Conservation (phyloP, 1,284 basidiomycete species). For the Cutaneotrichosporon arboriforme region DNA sequence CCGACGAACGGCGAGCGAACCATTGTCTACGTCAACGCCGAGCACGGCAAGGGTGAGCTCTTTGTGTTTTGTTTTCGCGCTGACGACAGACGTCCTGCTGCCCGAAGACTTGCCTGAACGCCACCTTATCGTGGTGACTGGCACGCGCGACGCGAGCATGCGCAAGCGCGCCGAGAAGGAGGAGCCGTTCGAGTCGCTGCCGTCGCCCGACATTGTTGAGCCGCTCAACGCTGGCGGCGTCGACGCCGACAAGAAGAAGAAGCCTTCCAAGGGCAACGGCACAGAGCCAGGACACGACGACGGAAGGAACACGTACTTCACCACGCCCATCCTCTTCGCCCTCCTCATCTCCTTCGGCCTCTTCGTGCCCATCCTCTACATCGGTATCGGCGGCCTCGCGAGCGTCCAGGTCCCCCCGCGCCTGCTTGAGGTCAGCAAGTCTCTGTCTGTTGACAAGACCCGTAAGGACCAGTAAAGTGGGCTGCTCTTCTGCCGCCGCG, state of each 20-base stretch:
- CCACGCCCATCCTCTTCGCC: conserved; percentile 67
- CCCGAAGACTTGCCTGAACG: conserved; percentile 19
- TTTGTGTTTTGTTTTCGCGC: neutral
- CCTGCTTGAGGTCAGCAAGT: conserved; percentile 45
- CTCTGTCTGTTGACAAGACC: conserved; percentile 54
- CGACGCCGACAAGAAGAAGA: conserved; percentile 6
- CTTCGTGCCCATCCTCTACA: conserved; percentile 62
- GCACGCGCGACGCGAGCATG: conserved; percentile 20
- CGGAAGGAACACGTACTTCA: conserved; percentile 65
- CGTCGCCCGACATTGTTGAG: conserved; percentile 83
- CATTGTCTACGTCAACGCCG: conserved; percentile 12
- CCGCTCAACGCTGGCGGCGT: conserved; percentile 7
- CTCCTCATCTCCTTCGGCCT: conserved; percentile 66
- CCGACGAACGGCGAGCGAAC: neutral
- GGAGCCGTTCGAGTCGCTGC: conserved; percentile 10
- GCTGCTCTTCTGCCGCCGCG: neutral
- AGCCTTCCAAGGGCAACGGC: conserved; percentile 14
- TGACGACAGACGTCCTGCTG: conserved; percentile 9
- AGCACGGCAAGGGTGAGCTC: conserved; percentile 11
- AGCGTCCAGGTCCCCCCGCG: conserved; percentile 62
- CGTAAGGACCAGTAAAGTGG: conserved; percentile 81
- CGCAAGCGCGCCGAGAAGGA: conserved; percentile 7
- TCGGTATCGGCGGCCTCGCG: conserved; percentile 64
- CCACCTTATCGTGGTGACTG: conserved; percentile 37
- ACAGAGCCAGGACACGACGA: conserved; percentile 26